Evolutionary conservation across 495 filamentous ascomycete genomes (phyloP).

Genomic region (Daldinia caldariorum): DNA sequence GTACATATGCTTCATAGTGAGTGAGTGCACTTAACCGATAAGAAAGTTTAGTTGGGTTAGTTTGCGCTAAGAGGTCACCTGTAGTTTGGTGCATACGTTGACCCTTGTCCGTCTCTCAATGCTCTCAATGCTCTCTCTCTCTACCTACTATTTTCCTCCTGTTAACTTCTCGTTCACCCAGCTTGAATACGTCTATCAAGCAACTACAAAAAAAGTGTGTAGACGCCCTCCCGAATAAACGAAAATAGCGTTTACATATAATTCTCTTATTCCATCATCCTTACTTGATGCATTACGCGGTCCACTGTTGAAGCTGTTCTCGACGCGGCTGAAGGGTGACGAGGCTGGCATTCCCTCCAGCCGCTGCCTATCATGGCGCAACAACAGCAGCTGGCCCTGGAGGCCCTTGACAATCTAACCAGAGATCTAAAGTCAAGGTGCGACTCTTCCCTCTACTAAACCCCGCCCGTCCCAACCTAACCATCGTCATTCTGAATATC

Average conservation of each 20-base stretch:
- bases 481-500: slow-evolving; percentile 17
- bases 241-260: background rate
- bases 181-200: background rate
- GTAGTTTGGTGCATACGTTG: background rate
- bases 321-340: slow-evolving; percentile 39
- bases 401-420: slow-evolving; percentile 47
- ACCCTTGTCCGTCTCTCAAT: background rate
- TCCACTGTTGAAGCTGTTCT: slow-evolving; percentile 43
- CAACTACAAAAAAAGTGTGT: background rate
- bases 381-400: slow-evolving; percentile 49
- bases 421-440: slow-evolving; percentile 52
- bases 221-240: background rate
- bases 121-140: background rate
- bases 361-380: slow-evolving; percentile 44
- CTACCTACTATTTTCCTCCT: no score
- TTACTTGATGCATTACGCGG: slow-evolving; percentile 39
- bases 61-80: background rate
- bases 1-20: background rate
- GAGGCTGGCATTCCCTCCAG: slow-evolving; percentile 11
- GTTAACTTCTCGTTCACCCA: slow-evolving; percentile 3
- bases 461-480: slow-evolving; percentile 8
- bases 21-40: slow-evolving; percentile 6
- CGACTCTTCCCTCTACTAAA: background rate
- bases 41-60: background rate
- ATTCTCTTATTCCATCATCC: background rate